Conservation (phyloP, 805 yeast species). For the Saturnispora bothae region DNA sequence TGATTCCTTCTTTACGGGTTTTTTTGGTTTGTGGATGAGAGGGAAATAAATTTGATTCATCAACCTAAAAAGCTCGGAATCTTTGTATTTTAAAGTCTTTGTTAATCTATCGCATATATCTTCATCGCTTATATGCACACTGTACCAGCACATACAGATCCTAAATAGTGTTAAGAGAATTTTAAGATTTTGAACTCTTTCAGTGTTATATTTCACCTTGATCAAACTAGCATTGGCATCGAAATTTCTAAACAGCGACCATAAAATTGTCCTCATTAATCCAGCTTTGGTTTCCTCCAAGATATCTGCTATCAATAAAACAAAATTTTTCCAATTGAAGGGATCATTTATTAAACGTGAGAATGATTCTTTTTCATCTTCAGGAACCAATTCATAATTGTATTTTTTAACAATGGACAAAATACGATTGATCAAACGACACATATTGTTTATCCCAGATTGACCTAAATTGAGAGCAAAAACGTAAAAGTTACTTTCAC, state of each 20-base stretch:
- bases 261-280: conserved; percentile 5
- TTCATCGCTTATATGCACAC: conserved; percentile 2
- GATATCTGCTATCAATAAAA: conserved; percentile 3
- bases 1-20: background rate
- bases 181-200: background rate
- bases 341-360: background rate
- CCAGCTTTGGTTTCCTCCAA: conserved; percentile 4
- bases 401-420: no score
- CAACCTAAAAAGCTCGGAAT: background rate
- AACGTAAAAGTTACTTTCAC: no score
- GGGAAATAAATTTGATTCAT: conserved; percentile 4
- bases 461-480: no score
- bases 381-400: conserved; percentile 1
- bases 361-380: conserved; percentile 2
- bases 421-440: no score
- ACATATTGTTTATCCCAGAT: no score
- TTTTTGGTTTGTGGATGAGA: background rate
- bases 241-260: conserved; percentile 1
- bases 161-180: conserved; percentile 3
- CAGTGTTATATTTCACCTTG: background rate
- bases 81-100: conserved; percentile 1
- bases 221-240: background rate
- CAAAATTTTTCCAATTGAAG: conserved; percentile 2
- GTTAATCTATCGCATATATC: background rate
- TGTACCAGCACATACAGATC: conserved; percentile 5